A percentile compares a stretch with the other conserved stretches of the same genome.
Conservation (phyloP, 352 stramenopile species). For the Globisporangium orthogonon region DNA sequence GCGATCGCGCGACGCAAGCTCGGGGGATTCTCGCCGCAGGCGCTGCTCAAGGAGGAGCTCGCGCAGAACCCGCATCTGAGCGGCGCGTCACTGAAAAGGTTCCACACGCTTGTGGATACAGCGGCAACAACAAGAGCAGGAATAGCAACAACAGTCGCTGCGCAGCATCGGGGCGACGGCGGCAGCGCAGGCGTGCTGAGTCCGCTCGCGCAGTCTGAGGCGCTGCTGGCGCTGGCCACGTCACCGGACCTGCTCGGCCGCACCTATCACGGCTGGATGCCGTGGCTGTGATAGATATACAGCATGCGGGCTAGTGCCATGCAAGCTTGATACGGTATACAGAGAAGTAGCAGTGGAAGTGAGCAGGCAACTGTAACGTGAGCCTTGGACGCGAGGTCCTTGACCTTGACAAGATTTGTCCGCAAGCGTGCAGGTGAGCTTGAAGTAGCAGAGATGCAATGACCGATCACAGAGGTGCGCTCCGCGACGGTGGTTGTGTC, state of each 20-base stretch:
- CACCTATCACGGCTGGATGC: slow-evolving; percentile 81
- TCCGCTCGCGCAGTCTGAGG: slow-evolving; percentile 70
- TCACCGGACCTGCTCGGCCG: slow-evolving; percentile 74
- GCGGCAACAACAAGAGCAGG: not conserved
- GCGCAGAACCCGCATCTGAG: slow-evolving; percentile 61
- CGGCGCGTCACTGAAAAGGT: slow-evolving; percentile 42
- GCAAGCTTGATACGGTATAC: too few species aligned
- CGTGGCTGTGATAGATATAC: slow-evolving; percentile 37
- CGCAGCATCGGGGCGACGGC: not conserved
- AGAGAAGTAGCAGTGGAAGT: too few species aligned
- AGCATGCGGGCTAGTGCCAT: too few species aligned
- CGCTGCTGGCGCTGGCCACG: slow-evolving; percentile 76
- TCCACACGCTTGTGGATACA: slow-evolving; percentile 50
- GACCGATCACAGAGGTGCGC: too few species aligned
- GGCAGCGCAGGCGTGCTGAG: slow-evolving; percentile 25
- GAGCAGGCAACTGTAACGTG: not conserved
- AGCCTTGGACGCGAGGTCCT: too few species aligned
- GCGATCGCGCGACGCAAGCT: slow-evolving; percentile 65
- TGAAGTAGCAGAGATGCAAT: too few species aligned
- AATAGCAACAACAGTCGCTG: not conserved
- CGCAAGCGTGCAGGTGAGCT: too few species aligned
- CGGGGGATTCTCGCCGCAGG: slow-evolving; percentile 59
- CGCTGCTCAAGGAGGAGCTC: slow-evolving; percentile 70
- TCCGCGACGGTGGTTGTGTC: too few species aligned
- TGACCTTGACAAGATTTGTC: too few species aligned